Base-by-base conservation (phyloP, 179 eudicot species). In the Drosera spatulata region DNA sequence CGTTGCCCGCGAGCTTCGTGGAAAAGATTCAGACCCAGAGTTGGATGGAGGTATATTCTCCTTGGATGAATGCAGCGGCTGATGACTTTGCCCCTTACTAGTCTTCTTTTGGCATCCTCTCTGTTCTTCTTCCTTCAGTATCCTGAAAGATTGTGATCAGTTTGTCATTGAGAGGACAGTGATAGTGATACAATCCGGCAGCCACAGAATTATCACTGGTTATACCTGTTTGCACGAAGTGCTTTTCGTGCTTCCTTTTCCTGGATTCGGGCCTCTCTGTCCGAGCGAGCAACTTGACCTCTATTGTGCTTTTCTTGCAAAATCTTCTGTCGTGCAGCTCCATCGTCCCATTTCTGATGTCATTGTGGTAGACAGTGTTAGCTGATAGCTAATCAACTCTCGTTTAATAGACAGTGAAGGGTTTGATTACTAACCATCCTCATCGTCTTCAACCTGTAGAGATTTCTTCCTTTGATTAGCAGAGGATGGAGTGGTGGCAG, bases 401-500 rank as follows among this genome's bases (percentile, higher is more conserved):
- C 10, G 53, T 53, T 22, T 22, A 22, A 22, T 22, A 22, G 33
- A 22, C 9, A 40, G 10, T 50, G 39, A 9, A 15, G 48, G 47
- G 12, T 51, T 15, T 12, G 7, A 45, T 7, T 49, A 63, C 62
- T 2, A 38, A 84, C 96, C 96, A 79, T 95, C 62, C 96, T 84
- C 80, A 76, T 58, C 50, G 96, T 89, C 53, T 82, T 79, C 65
- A 82, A 50, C 56, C 78, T 76, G 62, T 89, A 89, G 37, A 89
- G 88, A 66, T 89, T 89, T 76, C 96, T 75, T 56, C 96, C 96
- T 78, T 89, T 86, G 33, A 89, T 84, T 57, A 86, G 77, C 11
- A 89, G 84, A 10, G 91, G 96, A 69, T 84, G 83, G 65, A 88
- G 95, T 55, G 91, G 85, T 71, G 88, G 82, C 62, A 84, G 82